Percentiles rank a stretch among this genome's conserved stretches.
These are phyloP conservation scores for Boletus barrowsii DNA, from an alignment of 768 basidiomycete species.

Conservation along the genomic window DNA sequence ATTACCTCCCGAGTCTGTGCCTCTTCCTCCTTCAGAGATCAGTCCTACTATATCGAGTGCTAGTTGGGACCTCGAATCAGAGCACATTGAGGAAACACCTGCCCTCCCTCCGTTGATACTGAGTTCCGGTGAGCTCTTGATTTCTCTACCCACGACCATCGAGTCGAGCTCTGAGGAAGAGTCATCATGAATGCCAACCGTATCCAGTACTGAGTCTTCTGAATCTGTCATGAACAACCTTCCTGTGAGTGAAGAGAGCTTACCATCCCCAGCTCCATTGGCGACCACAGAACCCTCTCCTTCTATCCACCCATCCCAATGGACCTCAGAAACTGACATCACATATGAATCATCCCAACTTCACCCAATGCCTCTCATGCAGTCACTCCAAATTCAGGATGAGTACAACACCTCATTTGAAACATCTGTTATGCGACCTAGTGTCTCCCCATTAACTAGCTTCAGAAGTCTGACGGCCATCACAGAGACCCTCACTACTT, in stretches of 20 bases:
- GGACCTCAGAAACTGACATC: constrained; percentile 61
- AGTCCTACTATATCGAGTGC: constrained; percentile 27
- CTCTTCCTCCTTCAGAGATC: constrained; percentile 39
- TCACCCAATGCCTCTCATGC: constrained; percentile 63
- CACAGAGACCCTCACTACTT: constrained; percentile 32
- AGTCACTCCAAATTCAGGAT: constrained; percentile 51
- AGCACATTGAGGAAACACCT: constrained; percentile 11
- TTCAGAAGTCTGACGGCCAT: constrained; percentile 33
- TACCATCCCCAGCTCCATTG: constrained; percentile 35
- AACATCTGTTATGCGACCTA: constrained; percentile 70
- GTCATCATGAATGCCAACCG: constrained; percentile 33
- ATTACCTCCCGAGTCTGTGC: constrained; percentile 27
- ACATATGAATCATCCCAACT: constrained; percentile 81
- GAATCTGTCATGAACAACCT: constrained; percentile 26
- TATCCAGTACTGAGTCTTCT: constrained; percentile 44
- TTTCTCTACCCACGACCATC: constrained; percentile 29
- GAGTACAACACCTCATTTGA: constrained; percentile 64
- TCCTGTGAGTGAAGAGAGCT: constrained; percentile 27
- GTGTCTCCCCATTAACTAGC: constrained; percentile 37
- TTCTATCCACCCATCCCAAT: constrained; percentile 43
- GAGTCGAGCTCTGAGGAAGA: constrained; percentile 32
- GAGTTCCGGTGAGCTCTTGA: constrained; percentile 20
- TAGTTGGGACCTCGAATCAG: constrained; percentile 21
- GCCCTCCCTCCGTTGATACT: constrained; percentile 16
- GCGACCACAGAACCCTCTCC: constrained; percentile 36